A percentile compares a stretch with the other conserved stretches of the same genome.
Conservation (phyloP, 192 early-diverging fungal species). For the Coemansia sp. region DNA sequence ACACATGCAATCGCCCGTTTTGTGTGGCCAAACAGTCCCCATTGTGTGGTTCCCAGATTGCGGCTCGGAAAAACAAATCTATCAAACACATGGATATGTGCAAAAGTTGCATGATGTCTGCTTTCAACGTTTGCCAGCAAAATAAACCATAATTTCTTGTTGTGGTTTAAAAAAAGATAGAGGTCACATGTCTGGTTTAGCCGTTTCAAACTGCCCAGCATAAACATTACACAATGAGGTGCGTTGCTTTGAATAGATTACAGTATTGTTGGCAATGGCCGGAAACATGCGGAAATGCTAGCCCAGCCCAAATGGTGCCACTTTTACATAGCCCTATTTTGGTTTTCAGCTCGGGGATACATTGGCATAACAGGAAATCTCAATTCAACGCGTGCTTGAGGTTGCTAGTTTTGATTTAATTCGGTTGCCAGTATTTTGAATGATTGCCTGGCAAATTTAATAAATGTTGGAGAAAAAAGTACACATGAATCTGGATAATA, state of each 20-base stretch:
- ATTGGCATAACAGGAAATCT: not conserved
- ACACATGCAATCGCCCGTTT: not conserved
- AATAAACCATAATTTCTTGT: not conserved
- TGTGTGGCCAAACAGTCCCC: not conserved
- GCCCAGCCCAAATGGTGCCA: not conserved
- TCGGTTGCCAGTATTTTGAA: not conserved
- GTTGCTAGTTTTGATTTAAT: not conserved
- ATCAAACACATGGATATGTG: not conserved
- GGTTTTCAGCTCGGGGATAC: not conserved
- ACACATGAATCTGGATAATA: not conserved
- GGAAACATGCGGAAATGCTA: not conserved
- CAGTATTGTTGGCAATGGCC: not conserved
- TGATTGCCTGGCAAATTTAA: not conserved
- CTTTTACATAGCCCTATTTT: not conserved
- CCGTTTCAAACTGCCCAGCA: not conserved
- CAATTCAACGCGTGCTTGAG: too few species aligned
- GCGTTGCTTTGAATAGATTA: not conserved
- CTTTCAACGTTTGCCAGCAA: not conserved
- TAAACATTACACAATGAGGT: not conserved
- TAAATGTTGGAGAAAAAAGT: slow-evolving; percentile 1
- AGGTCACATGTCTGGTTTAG: not conserved
- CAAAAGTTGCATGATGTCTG: not conserved
- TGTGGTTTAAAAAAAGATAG: not conserved
- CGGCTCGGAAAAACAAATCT: not conserved
- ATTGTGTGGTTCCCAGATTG: not conserved